Evolutionary conservation across 306 rosid genomes (phyloP).

Genomic region (Carpinus fangiana): DNA sequence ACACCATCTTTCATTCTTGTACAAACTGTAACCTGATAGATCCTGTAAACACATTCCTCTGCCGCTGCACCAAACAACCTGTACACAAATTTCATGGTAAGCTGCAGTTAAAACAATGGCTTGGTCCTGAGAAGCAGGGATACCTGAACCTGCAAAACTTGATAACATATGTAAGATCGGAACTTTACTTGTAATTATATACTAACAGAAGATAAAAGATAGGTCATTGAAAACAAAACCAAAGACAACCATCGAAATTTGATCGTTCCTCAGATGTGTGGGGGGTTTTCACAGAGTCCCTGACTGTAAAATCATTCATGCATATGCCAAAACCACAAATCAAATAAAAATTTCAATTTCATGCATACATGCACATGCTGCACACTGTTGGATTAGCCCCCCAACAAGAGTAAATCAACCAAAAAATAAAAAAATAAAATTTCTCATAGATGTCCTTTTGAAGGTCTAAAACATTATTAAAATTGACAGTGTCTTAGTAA

Average conservation of each 20-base stretch:
- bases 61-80: slow-evolving; percentile 46
- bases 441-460: too few relatives aligned
- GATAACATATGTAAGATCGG: slow-evolving; percentile 40
- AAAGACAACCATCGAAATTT: slow-evolving; percentile 36
- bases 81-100: slow-evolving; percentile 72
- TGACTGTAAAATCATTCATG: slow-evolving; percentile 43
- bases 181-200: slow-evolving; percentile 3
- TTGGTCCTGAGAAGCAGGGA: slow-evolving; percentile 51
- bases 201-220: not conserved
- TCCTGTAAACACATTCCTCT: slow-evolving; percentile 14
- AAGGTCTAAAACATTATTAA: not conserved
- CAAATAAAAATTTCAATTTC: slow-evolving; percentile 22
- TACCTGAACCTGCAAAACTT: slow-evolving; percentile 83
- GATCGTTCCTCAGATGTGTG: slow-evolving; percentile 41
- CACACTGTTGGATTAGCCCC: not conserved
- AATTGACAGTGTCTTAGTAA: not conserved
- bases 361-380: not conserved
- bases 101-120: slow-evolving; percentile 43
- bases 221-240: slow-evolving; percentile 29
- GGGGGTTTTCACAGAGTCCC: slow-evolving; percentile 35
- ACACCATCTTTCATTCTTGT: not conserved
- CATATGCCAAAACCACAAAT: slow-evolving; percentile 26
- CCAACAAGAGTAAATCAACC: not conserved
- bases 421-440: not conserved
- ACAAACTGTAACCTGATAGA: slow-evolving; percentile 24